Evolutionary conservation across 768 basidiomycete species (phyloP).

Genomic region (Leccinum fibrillosum): DNA sequence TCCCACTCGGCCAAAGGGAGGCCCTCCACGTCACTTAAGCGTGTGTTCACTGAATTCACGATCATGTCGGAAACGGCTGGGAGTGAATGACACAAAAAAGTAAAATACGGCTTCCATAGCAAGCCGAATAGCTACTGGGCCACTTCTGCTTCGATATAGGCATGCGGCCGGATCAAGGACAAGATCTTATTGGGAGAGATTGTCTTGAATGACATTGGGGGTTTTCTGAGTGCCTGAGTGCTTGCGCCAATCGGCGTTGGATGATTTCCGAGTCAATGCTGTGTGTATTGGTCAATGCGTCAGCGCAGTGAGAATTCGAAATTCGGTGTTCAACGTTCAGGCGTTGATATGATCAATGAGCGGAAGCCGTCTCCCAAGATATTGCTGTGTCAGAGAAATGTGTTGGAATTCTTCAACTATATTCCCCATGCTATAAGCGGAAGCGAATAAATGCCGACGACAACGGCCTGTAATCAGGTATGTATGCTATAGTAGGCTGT

Average conservation of each 20-base stretch:
- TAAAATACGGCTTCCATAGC: background rate
- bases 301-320: slow-evolving; percentile 5
- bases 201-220: background rate
- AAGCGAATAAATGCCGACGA: background rate
- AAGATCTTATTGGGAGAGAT: slow-evolving; percentile 2
- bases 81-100: background rate
- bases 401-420: background rate
- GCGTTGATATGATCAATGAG: background rate
- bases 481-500: background rate
- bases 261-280: background rate
- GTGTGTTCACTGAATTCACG: background rate
- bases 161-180: background rate
- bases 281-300: slow-evolving; percentile 1
- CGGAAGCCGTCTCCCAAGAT: slow-evolving; percentile 9
- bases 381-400: background rate
- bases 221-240: slow-evolving; percentile 1
- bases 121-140: background rate
- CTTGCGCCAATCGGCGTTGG: background rate
- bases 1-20: background rate
- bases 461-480: background rate
- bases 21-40: background rate
- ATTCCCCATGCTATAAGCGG: background rate
- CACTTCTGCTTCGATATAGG: background rate
- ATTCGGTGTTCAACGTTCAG: background rate
- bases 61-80: background rate